Conservation (phyloP, 192 early-diverging fungal species). For the Coemansia sp. region DNA sequence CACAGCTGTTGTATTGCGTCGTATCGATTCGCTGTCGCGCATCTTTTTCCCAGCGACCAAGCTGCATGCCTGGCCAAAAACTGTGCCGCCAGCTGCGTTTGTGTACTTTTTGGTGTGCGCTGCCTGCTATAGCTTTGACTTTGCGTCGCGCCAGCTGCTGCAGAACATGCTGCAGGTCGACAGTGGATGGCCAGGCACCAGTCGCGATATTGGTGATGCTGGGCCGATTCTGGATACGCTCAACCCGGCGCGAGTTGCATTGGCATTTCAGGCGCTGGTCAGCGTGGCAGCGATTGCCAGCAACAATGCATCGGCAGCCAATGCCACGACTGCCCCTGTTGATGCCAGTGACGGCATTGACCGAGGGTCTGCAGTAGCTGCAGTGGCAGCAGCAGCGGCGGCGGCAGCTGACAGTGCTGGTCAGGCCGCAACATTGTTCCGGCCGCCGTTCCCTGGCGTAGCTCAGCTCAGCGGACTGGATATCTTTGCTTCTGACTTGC, state of each 20-base stretch:
- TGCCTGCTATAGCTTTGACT: slow-evolving; percentile 56
- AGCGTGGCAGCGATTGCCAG: slow-evolving; percentile 45
- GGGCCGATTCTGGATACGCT: slow-evolving; percentile 48
- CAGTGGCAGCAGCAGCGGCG: not conserved
- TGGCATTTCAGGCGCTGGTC: slow-evolving; percentile 50
- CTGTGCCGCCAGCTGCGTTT: slow-evolving; percentile 47
- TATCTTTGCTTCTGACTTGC: slow-evolving; percentile 16
- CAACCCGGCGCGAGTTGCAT: slow-evolving; percentile 44
- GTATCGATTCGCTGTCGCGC: slow-evolving; percentile 53
- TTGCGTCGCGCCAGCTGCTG: slow-evolving; percentile 43
- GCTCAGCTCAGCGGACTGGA: slow-evolving; percentile 49
- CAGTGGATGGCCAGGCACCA: slow-evolving; percentile 52
- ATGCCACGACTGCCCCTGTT: not conserved
- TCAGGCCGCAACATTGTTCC: not conserved
- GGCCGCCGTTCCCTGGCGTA: slow-evolving; percentile 45
- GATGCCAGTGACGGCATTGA: slow-evolving; percentile 4
- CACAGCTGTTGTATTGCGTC: slow-evolving; percentile 41
- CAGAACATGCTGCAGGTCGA: slow-evolving; percentile 51
- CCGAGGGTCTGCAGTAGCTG: not conserved
- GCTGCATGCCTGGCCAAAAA: slow-evolving; percentile 56
- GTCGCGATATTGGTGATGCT: slow-evolving; percentile 36
- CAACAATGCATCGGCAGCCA: slow-evolving; percentile 3
- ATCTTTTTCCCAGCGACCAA: slow-evolving; percentile 57
- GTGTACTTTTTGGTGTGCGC: slow-evolving; percentile 54
- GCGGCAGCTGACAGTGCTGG: not conserved